Evolutionary conservation across 2,329 filamentous ascomycete genomes (phyloP).

Genomic region (Aureobasidium sp.): DNA sequence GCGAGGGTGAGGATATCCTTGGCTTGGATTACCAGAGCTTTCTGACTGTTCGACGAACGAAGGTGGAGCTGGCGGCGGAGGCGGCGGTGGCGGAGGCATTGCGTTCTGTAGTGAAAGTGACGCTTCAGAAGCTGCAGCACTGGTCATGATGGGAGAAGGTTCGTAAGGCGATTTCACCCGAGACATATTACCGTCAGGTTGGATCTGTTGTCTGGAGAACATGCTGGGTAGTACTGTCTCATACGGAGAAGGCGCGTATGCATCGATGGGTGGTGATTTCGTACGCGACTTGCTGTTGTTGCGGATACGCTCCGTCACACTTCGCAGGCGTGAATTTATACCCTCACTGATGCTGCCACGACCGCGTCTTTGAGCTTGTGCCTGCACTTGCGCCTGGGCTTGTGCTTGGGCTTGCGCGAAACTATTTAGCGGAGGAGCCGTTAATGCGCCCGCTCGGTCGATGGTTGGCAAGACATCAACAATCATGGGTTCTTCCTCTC

Average conservation of each 20-base stretch:
- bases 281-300: conserved; percentile 49
- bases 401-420: conserved; percentile 19
- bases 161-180: conserved; percentile 11
- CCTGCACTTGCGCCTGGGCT: conserved; percentile 25
- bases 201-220: conserved; percentile 13
- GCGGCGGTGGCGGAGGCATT: conserved; percentile 19
- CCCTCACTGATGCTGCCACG: conserved; percentile 53
- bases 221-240: conserved; percentile 35
- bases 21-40: conserved; percentile 30
- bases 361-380: conserved; percentile 44
- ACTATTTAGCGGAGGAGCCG: conserved; percentile 26
- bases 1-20: conserved; percentile 23
- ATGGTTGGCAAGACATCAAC: conserved; percentile 20
- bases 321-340: conserved; percentile 49
- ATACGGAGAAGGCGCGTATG: conserved; percentile 32
- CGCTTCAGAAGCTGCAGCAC: conserved; percentile 20
- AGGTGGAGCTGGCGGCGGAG: conserved; percentile 9
- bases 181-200: not conserved
- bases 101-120: conserved; percentile 28
- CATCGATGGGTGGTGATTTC: conserved; percentile 39
- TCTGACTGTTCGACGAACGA: conserved; percentile 18
- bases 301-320: conserved; percentile 53
- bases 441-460: conserved; percentile 23
- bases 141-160: conserved; percentile 8
- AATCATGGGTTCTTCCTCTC: conserved; percentile 28